Evolutionary conservation across 306 rosid species (phyloP).

Genomic region (Astragalus glycyphyllos): DNA sequence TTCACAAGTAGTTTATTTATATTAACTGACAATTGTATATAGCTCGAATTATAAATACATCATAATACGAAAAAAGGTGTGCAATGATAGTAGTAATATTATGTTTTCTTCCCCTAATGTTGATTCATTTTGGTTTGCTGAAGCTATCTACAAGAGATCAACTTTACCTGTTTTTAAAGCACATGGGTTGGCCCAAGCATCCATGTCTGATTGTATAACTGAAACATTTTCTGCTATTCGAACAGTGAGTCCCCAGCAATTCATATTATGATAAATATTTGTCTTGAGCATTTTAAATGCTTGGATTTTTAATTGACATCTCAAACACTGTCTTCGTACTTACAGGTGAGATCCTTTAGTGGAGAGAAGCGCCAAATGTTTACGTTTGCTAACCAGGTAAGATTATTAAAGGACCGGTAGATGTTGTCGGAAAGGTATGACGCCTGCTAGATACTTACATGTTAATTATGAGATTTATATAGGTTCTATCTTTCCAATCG

Average conservation of each 20-base stretch:
- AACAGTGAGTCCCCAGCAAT: constrained; percentile 69
- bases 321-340: constrained; percentile 43
- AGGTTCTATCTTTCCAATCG: constrained; percentile 88
- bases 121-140: constrained; percentile 50
- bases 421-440: constrained; percentile 29
- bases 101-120: constrained; percentile 38
- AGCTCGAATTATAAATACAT: constrained; percentile 33
- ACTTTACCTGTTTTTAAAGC: constrained; percentile 84
- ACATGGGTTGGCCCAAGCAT: constrained; percentile 90
- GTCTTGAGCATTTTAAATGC: constrained; percentile 5
- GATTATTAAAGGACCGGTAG: constrained; percentile 34
- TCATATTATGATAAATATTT: constrained; percentile 7
- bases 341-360: constrained; percentile 90
- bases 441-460: constrained; percentile 29
- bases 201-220: constrained; percentile 83
- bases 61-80: neutral
- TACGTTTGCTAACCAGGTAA: constrained; percentile 80
- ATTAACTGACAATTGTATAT: constrained; percentile 23
- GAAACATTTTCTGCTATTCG: constrained; percentile 98
- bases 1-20: constrained; percentile 30
- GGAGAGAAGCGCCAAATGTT: constrained; percentile 96
- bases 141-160: constrained; percentile 94
- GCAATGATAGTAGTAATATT: constrained; percentile 23
- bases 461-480: constrained; percentile 45
- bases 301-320: constrained; percentile 32